Conservation (phyloP, 2,329 filamentous ascomycete species). For the Diaporthe citri region DNA sequence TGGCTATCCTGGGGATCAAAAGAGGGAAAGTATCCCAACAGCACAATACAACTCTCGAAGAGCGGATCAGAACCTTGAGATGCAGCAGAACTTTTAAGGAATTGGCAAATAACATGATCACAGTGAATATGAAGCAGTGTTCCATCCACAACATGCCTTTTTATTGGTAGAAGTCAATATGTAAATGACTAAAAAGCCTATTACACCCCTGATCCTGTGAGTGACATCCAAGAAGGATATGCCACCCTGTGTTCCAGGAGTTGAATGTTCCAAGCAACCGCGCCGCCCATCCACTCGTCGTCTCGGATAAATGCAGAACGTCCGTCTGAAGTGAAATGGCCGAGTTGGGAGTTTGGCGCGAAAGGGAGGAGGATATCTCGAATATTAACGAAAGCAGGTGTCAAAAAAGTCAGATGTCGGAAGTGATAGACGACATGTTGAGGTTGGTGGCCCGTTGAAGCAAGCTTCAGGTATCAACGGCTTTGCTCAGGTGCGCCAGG, state of each 20-base stretch:
- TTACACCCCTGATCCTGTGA: neutral
- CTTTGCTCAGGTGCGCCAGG: neutral
- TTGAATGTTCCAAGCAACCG: neutral
- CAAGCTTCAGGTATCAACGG: neutral
- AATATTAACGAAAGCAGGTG: neutral
- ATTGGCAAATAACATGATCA: neutral
- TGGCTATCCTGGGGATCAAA: no score
- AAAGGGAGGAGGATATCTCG: neutral
- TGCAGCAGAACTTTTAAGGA: rapidly evolving
- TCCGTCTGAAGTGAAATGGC: neutral
- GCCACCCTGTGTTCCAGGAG: neutral
- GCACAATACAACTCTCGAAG: neutral
- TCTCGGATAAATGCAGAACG: neutral
- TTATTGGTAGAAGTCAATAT: neutral
- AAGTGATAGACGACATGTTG: neutral
- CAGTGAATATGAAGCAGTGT: neutral
- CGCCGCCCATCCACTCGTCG: neutral
- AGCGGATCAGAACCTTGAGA: no score
- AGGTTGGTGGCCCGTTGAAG: neutral
- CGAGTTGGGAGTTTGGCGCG: neutral
- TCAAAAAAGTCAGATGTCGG: neutral
- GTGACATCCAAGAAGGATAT: neutral
- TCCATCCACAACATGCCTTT: conserved; percentile 10
- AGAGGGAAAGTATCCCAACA: neutral
- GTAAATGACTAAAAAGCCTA: neutral